phyloP scores from a whole-genome alignment of 139 green algal genomes.

The Volvox africanus region DNA sequence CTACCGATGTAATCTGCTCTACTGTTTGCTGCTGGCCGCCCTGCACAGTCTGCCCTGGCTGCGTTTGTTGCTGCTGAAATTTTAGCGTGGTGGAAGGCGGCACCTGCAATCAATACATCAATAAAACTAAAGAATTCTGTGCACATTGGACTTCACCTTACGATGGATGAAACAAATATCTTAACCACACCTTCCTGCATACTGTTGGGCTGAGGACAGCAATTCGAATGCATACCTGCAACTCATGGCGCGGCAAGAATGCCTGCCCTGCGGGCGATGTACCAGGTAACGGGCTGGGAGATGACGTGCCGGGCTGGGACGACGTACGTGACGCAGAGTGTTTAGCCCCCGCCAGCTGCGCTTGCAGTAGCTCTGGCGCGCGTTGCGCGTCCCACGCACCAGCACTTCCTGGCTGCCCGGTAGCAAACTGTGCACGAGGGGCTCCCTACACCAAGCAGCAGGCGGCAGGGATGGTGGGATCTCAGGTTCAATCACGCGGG shows the following conservation, averaged over 20 bases:
- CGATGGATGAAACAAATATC: too few relatives aligned
- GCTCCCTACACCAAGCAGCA: not conserved
- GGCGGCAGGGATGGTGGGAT: too few relatives aligned
- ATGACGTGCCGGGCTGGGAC: slow-evolving; percentile 16
- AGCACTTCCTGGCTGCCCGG: not conserved
- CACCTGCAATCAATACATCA: not conserved
- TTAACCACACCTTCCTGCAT: too few relatives aligned
- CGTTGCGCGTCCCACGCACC: slow-evolving; percentile 13
- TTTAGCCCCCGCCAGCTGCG: not conserved
- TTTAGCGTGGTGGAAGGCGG: not conserved
- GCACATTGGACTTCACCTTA: too few relatives aligned
- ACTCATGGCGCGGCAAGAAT: not conserved
- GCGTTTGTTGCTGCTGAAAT: slow-evolving; percentile 36
- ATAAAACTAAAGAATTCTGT: too few relatives aligned
- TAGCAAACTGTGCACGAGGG: not conserved
- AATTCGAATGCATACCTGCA: not conserved
- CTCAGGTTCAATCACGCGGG: too few relatives aligned
- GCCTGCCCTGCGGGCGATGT: slow-evolving; percentile 4
- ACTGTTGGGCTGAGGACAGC: too few relatives aligned
- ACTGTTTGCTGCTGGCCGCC: not conserved
- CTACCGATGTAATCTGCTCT: slow-evolving; percentile 1
- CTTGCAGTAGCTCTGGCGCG: not conserved
- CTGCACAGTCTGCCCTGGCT: not conserved
- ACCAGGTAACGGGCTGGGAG: slow-evolving; percentile 28
- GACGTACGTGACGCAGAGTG: slow-evolving; percentile 12